Conservation (phyloP, 2,329 filamentous ascomycete species). For the Trichophyton verrucosum region DNA sequence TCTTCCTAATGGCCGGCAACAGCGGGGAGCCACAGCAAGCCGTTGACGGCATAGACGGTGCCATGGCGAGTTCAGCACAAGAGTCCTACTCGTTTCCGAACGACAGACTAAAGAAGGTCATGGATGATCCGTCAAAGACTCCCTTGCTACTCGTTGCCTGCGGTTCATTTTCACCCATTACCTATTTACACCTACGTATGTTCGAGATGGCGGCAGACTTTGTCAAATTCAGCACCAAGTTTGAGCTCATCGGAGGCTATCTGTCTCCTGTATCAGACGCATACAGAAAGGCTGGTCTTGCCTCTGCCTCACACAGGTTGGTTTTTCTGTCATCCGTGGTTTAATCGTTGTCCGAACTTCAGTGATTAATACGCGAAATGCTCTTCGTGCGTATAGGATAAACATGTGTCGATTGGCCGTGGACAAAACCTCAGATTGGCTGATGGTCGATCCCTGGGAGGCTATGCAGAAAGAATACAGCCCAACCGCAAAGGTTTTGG, state of each 20-base stretch:
- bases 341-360: not conserved
- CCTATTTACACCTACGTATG: slow-evolving; percentile 62
- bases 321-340: not conserved
- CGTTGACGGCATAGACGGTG: not conserved
- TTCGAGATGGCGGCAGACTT: slow-evolving; percentile 79
- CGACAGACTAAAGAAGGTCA: slow-evolving; percentile 33
- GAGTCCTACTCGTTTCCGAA: slow-evolving; percentile 32
- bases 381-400: slow-evolving; percentile 35
- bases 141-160: slow-evolving; percentile 38
- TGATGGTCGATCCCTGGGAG: slow-evolving; percentile 85
- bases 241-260: slow-evolving; percentile 78
- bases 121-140: slow-evolving; percentile 37
- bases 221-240: slow-evolving; percentile 60
- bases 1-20: not conserved
- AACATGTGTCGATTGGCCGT: slow-evolving; percentile 80
- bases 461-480: slow-evolving; percentile 73
- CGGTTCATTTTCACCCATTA: slow-evolving; percentile 59
- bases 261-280: slow-evolving; percentile 63
- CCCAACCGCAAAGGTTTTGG: slow-evolving; percentile 76
- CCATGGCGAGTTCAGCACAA: not conserved
- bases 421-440: slow-evolving; percentile 57
- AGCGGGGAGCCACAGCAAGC: not conserved
- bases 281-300: slow-evolving; percentile 70
- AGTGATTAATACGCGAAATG: not conserved
- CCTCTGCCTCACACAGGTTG: slow-evolving; percentile 56